Evolutionary conservation across 75 land plant species (phyloP).

Genomic region (Isoetes taiwanensis): DNA sequence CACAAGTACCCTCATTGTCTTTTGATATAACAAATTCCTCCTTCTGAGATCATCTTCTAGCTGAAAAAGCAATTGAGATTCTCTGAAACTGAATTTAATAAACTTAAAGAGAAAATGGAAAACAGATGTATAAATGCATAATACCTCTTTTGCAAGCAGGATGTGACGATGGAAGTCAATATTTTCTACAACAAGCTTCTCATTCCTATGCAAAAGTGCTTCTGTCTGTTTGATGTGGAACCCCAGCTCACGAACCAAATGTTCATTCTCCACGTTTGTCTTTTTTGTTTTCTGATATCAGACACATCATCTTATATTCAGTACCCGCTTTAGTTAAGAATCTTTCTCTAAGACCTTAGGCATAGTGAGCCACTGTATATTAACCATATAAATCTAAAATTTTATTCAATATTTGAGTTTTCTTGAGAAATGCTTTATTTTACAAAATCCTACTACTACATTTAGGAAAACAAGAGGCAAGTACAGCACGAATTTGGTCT

Average conservation of each 20-base stretch:
- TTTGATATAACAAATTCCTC: constrained; percentile 8
- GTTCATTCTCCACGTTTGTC: constrained; percentile 30
- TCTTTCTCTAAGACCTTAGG: neutral
- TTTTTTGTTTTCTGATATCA: constrained; percentile 28
- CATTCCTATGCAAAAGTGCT: constrained; percentile 17
- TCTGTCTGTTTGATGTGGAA: constrained; percentile 26
- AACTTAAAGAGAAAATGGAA: neutral
- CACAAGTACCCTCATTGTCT: constrained; percentile 9
- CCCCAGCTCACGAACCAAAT: constrained; percentile 17
- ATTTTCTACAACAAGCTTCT: constrained; percentile 21
- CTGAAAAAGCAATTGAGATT: neutral
- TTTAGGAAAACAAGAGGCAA: neutral
- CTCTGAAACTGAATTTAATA: neutral
- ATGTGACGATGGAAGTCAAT: constrained; percentile 12
- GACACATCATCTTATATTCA: neutral
- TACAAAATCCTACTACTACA: too few relatives aligned
- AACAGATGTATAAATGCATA: neutral
- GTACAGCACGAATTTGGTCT: constrained; percentile 16
- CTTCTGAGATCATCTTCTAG: constrained; percentile 6
- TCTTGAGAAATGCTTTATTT: too few relatives aligned
- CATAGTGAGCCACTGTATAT: neutral
- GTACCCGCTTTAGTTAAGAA: neutral
- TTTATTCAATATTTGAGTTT: neutral
- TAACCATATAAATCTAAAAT: neutral
- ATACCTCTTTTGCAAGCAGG: constrained; percentile 20